Base-by-base conservation (phyloP, 2,329 filamentous ascomycete genomes). In the Fusarium sp. region DNA sequence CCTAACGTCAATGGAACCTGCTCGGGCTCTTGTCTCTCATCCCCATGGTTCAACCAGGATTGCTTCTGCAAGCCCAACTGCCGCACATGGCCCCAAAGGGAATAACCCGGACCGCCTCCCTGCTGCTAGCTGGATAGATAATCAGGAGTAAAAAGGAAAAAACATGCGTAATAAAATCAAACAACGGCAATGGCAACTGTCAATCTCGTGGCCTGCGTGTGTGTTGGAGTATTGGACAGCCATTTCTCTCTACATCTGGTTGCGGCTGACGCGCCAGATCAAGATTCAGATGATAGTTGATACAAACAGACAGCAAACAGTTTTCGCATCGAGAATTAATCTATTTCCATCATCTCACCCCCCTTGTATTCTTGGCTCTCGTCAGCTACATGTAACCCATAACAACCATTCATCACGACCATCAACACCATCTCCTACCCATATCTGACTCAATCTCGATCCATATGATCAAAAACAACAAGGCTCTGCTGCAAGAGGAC, bases 71-170 rank as follows among this genome's bases (percentile, higher is more conserved):
- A 44, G 46, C 62, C 27, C 44, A 60, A 31, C 64, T 46, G 5
- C 57, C 57, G 35, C 57, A 53, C 29, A 44, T 55, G 17, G 36
- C 44, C 64, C 51, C 51, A 44, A 67, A 44, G 12, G 38, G 58
- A 11, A 56, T 56, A 69, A 49, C n/a, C 59, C 35, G n/a, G 27
- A n/a, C 27, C 40, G 38, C 55, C 63, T 61, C 33, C 20, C 35
- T 49, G 27, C 20, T 24, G 20, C 36, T 42, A 31, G 35, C 17
- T 55, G n/a, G 46, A 40, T 24, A 40, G 29, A 22, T 33, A 44
- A 31, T 17, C 22, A 58, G 24, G 36, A 58, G 31, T 36, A 64
- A 62, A 71, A 58, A 58, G 55, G 27, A 68, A 62, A 58, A 27
- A 33, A 29, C 24, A 64, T 56, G 44, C 31, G 42, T 35, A 24